Evolutionary conservation across 306 rosid genomes (phyloP).

Genomic region (Cucurbita moschata): DNA sequence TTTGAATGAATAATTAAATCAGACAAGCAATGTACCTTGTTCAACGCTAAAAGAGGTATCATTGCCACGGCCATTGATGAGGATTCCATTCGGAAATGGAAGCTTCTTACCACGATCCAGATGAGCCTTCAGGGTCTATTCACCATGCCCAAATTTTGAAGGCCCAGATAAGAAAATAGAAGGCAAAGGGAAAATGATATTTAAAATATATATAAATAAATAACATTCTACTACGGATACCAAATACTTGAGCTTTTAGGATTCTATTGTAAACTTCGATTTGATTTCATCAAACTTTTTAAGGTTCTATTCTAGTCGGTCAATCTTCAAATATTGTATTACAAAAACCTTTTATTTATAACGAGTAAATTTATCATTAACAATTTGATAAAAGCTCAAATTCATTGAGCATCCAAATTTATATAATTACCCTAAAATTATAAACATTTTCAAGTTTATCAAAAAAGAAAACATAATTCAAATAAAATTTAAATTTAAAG

Average conservation of each 20-base stretch:
- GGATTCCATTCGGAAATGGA: slow-evolving; percentile 81
- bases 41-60: slow-evolving; percentile 52
- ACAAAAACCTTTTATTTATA: too few relatives aligned
- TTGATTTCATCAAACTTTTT: too few relatives aligned
- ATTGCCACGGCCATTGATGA: slow-evolving; percentile 83
- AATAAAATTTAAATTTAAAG: too few relatives aligned
- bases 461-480: too few relatives aligned
- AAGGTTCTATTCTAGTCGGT: background rate
- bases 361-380: too few relatives aligned
- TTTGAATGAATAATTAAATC: background rate
- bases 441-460: too few relatives aligned
- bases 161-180: background rate
- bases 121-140: slow-evolving; percentile 45
- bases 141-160: background rate
- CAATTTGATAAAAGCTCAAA: too few relatives aligned
- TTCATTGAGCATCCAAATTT: background rate
- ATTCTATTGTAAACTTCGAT: too few relatives aligned
- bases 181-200: background rate
- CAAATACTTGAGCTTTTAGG: too few relatives aligned
- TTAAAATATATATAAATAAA: too few relatives aligned
- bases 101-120: slow-evolving; percentile 73
- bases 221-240: background rate
- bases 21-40: slow-evolving; percentile 39
- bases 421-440: background rate
- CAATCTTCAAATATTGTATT: background rate